A percentile compares a stretch with the other conserved stretches of the same genome.
Evolutionary conservation across 1,284 basidiomycete genomes (phyloP).

Genomic region (Sporisorium graminicola): DNA sequence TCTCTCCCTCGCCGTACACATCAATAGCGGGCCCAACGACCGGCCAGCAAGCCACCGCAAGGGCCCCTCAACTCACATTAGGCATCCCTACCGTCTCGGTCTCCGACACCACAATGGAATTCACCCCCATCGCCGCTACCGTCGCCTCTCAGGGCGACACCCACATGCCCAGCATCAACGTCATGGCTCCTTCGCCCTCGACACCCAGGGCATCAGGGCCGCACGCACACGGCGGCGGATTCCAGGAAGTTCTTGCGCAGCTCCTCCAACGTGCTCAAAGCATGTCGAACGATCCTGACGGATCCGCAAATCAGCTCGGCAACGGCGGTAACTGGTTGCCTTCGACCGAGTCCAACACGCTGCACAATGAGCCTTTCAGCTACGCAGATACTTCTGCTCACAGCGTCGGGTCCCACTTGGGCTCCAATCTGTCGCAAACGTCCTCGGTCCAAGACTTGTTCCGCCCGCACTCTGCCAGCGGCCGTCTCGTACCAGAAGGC

Average conservation of each 20-base stretch:
- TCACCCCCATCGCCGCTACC: conserved; percentile 20
- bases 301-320: conserved; percentile 8
- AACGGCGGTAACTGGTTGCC: conserved; percentile 20
- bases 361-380: conserved; percentile 35
- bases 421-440: conserved; percentile 3
- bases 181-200: conserved; percentile 52
- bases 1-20: conserved; percentile 5
- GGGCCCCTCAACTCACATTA: conserved; percentile 33
- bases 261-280: conserved; percentile 31
- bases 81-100: conserved; percentile 47
- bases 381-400: conserved; percentile 16
- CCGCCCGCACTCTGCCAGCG: conserved; percentile 31
- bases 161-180: conserved; percentile 51
- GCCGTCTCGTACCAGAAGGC: conserved; percentile 33
- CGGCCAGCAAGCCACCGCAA: conserved; percentile 3
- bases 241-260: conserved; percentile 48
- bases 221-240: conserved; percentile 31
- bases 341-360: conserved; percentile 6
- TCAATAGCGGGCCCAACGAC: conserved; percentile 8
- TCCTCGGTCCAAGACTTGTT: conserved; percentile 12
- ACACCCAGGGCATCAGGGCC: conserved; percentile 32
- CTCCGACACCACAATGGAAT: conserved; percentile 44
- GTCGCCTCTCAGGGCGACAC: conserved; percentile 12
- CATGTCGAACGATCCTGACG: background rate
- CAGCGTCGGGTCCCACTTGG: conserved; percentile 13